A percentile compares a stretch with the other conserved stretches of the same genome.
phyloP scores from a whole-genome alignment of 2,329 filamentous ascomycete genomes.

The Apiospora pterosperma region DNA sequence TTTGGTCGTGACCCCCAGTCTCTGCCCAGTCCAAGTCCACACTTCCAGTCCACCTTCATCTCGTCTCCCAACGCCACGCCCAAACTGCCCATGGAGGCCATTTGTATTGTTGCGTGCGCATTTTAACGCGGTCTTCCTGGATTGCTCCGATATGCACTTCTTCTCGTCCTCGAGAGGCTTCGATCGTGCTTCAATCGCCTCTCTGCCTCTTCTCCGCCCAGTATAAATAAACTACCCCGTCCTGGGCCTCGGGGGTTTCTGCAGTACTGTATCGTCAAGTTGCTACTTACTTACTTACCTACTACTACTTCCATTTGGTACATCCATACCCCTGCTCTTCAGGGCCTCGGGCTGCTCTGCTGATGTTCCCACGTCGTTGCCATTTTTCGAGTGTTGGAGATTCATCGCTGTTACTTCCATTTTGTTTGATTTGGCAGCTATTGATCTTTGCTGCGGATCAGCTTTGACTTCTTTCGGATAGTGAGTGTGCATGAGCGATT shows the following conservation, averaged over 20 bases:
- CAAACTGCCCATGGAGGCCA: background rate
- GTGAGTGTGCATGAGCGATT: slow-evolving; percentile 2
- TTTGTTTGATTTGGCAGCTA: background rate
- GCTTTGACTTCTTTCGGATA: slow-evolving; percentile 2
- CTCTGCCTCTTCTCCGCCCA: background rate
- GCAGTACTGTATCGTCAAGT: background rate
- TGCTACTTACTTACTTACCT: background rate
- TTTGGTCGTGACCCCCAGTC: background rate
- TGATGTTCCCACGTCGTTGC: background rate
- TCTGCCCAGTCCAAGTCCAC: too few species aligned
- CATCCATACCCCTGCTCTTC: background rate
- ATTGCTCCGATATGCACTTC: background rate
- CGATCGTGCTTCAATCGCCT: background rate
- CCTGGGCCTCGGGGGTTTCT: background rate
- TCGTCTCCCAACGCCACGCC: background rate
- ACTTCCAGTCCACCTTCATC: slow-evolving; percentile 2
- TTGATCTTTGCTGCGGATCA: background rate
- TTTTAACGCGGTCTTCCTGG: background rate
- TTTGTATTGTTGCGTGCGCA: background rate
- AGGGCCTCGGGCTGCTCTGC: too few species aligned
- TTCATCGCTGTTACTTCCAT: background rate
- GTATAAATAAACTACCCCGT: background rate
- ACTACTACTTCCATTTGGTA: background rate
- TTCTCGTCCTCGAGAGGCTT: background rate
- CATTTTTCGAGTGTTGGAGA: background rate